Conservation (phyloP, 441 rosid species). For the Croton setiger region DNA sequence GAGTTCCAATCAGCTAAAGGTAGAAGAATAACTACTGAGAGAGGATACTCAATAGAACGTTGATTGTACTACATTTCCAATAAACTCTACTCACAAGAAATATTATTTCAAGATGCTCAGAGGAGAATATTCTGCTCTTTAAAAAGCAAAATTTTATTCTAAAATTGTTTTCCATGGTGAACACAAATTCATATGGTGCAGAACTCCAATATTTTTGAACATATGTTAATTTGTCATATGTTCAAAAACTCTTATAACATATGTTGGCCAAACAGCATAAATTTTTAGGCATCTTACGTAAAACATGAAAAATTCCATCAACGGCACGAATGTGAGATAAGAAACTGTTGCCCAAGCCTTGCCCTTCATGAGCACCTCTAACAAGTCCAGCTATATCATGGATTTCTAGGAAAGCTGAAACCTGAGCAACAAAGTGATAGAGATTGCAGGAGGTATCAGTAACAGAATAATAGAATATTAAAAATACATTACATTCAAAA, state of each 20-base stretch:
- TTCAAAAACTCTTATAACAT: no score
- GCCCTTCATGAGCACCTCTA: slow-evolving; percentile 96
- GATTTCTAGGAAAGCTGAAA: slow-evolving; percentile 94
- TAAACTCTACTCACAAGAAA: not conserved
- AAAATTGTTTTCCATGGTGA: not conserved
- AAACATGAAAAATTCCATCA: slow-evolving; percentile 98
- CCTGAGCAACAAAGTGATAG: slow-evolving; percentile 31
- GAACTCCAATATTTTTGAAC: no score
- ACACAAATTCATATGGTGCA: not conserved
- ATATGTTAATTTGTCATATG: no score
- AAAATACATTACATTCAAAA: not conserved
- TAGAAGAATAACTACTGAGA: not conserved
- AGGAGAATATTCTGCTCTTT: slow-evolving; percentile 10
- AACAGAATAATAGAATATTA: not conserved
- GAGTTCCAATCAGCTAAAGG: not conserved
- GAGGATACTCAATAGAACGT: not conserved
- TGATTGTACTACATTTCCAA: not conserved
- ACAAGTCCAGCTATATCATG: slow-evolving; percentile 99
- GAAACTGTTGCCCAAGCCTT: slow-evolving; percentile 96
- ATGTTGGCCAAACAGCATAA: not conserved
- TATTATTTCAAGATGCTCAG: not conserved
- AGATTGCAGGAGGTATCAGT: not conserved
- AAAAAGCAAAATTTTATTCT: not conserved
- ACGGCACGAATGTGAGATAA: slow-evolving; percentile 98
- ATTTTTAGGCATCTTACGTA: slow-evolving; percentile 50